A percentile compares a stretch with the other conserved stretches of the same genome.
Conservation (phyloP, 805 yeast species). For the Lipomyces japonicus region DNA sequence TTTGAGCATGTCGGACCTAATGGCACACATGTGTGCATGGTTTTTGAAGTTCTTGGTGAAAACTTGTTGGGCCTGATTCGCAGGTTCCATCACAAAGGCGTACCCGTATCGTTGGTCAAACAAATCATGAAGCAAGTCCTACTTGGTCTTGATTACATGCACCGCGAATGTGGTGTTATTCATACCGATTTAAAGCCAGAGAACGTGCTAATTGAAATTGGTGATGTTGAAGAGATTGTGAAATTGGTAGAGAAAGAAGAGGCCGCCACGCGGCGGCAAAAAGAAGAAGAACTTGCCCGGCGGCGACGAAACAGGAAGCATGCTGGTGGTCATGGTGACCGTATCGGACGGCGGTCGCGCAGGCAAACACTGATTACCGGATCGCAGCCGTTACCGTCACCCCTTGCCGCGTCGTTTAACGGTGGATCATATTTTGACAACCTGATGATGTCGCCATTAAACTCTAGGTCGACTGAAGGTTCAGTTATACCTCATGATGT, state of each 20-base stretch:
- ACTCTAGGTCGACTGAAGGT: slow-evolving; percentile 15
- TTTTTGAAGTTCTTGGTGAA: slow-evolving; percentile 95
- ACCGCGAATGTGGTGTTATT: slow-evolving; percentile 67
- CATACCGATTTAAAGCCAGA: slow-evolving; percentile 75
- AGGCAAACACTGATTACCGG: slow-evolving; percentile 79
- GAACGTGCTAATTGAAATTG: slow-evolving; percentile 73
- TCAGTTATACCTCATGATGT: background rate
- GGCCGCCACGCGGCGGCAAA: slow-evolving; percentile 43
- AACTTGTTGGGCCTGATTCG: slow-evolving; percentile 80
- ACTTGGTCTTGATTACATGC: slow-evolving; percentile 67
- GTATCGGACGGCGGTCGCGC: slow-evolving; percentile 51
- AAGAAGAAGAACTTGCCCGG: slow-evolving; percentile 37
- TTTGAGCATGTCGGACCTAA: slow-evolving; percentile 86
- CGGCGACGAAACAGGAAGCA: slow-evolving; percentile 18
- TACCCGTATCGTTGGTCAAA: slow-evolving; percentile 72
- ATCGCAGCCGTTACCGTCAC: slow-evolving; percentile 90
- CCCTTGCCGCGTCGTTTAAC: slow-evolving; percentile 52
- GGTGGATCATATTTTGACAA: slow-evolving; percentile 30
- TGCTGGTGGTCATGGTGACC: slow-evolving; percentile 16
- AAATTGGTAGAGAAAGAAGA: slow-evolving; percentile 62
- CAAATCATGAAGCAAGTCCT: slow-evolving; percentile 77
- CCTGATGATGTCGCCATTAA: slow-evolving; percentile 33
- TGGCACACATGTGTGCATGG: slow-evolving; percentile 94
- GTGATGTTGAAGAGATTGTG: slow-evolving; percentile 76
- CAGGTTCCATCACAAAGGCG: slow-evolving; percentile 70